Evolutionary conservation across 2,329 filamentous ascomycete genomes (phyloP).

Genomic region (Xylaria sp.): DNA sequence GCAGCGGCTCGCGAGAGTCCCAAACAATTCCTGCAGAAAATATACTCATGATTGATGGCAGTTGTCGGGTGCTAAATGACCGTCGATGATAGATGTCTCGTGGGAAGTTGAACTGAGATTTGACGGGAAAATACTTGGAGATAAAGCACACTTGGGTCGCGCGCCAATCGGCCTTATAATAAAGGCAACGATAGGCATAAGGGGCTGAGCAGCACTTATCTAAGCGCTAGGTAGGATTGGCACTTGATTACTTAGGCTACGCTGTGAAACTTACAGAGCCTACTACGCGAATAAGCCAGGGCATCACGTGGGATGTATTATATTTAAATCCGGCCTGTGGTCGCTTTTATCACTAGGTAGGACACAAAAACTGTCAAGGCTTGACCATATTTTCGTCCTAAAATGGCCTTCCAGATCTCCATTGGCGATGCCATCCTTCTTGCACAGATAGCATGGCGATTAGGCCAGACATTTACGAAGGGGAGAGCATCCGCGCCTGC

Average conservation of each 20-base stretch:
- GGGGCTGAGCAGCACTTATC: neutral
- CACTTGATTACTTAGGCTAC: neutral
- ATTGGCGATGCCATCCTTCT: slow-evolving; percentile 41
- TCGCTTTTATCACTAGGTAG: neutral
- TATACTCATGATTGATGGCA: slow-evolving; percentile 12
- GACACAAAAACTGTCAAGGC: neutral
- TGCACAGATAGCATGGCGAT: slow-evolving; percentile 37
- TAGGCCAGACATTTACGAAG: slow-evolving; percentile 39
- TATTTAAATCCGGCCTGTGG: neutral
- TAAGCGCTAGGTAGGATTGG: neutral
- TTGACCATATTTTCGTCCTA: neutral
- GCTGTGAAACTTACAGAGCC: neutral
- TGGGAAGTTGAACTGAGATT: neutral
- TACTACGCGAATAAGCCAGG: neutral
- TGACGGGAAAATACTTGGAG: neutral
- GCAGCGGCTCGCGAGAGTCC: slow-evolving; percentile 36
- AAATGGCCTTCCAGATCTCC: slow-evolving; percentile 38
- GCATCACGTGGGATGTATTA: neutral
- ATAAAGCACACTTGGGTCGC: neutral
- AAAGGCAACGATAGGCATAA: neutral
- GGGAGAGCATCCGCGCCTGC: slow-evolving; percentile 40
- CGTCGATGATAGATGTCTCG: neutral
- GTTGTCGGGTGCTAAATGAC: neutral
- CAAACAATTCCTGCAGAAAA: slow-evolving; percentile 33
- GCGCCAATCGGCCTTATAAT: neutral